Evolutionary conservation across 164 flowering plant species (phyloP), one percentile per base, ranked within the genome.

Genomic region (Stephania japonica): DNA sequence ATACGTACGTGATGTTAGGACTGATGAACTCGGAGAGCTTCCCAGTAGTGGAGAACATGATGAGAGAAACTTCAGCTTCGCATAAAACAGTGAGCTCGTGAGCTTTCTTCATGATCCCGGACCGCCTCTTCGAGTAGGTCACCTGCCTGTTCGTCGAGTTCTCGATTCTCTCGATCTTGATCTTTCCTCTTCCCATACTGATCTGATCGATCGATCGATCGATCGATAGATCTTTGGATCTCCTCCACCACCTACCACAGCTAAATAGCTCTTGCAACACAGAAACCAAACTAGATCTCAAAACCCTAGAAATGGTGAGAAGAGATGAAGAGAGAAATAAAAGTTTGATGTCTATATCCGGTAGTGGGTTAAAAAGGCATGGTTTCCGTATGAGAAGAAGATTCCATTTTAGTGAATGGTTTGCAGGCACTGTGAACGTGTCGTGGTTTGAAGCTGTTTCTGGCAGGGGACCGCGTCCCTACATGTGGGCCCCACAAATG

Each of bases 131-230:
- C 43, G 91, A 87, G 76, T 79, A 89, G 41, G 95, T 90, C 24
- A 90, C 92, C 61, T 87, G 95, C 78, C 92, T 82, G 83, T 86
- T 90, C 1, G 90, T 90, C 11, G 75, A 44, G 77, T 90, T 87
- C 77, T 87, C 92, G 11, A 88, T 89, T 73, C 62, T 82, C 88
- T 80, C 87, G 68, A 89, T 89, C 86, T 90, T 90, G 12, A 87
- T 86, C 86, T 86, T 89, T 12, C 92, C 95, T 47, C 95, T 79
- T 38, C 91, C 95, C 95, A 86, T 87, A n/a, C 32, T 53, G n/a
- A 32, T 32, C 38, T 32, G 38, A 32, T 32, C 38, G 38, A 32
- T n/a, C n/a, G n/a, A n/a, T n/a, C n/a, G n/a, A n/a, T n/a, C n/a
- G n/a, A n/a, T n/a, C n/a, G n/a, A n/a, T n/a, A n/a, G n/a, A n/a